Percentiles rank a stretch among this genome's conserved stretches.
Conservation (phyloP, 164 flowering plant species). For the Vitis cinerea region DNA sequence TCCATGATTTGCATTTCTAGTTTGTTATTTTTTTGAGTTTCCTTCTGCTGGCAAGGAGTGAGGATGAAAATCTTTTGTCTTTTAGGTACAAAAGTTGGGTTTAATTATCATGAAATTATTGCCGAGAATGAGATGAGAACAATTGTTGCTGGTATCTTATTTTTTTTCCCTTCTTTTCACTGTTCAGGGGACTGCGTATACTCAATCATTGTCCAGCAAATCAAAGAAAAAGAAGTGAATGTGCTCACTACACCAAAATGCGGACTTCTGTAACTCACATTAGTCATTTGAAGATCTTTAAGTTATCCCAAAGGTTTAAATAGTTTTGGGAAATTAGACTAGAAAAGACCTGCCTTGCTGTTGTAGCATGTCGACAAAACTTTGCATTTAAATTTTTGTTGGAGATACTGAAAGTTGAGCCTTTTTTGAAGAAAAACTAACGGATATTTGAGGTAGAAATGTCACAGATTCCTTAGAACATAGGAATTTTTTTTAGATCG, state of each 20-base stretch:
- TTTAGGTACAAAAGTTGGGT: no score
- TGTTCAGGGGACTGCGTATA: slow-evolving; percentile 77
- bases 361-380: slow-evolving; percentile 37
- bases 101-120: no score
- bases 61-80: no score
- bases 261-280: slow-evolving; percentile 27
- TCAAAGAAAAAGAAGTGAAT: slow-evolving; percentile 80
- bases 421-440: slow-evolving; percentile 19
- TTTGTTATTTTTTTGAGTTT: not conserved
- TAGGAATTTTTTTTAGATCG: not conserved
- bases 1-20: not conserved
- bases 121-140: no score
- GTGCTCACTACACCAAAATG: not conserved
- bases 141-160: not conserved
- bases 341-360: slow-evolving; percentile 21
- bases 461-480: slow-evolving; percentile 13
- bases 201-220: slow-evolving; percentile 62
- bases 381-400: slow-evolving; percentile 10
- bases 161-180: not conserved
- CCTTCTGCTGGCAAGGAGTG: not conserved
- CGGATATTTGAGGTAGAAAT: slow-evolving; percentile 14
- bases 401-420: slow-evolving; percentile 18
- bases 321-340: slow-evolving; percentile 15
- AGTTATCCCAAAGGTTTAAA: slow-evolving; percentile 11
- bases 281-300: slow-evolving; percentile 10